Conservation (phyloP, 1,139 yeast species). For the Pichia norvegensis region DNA sequence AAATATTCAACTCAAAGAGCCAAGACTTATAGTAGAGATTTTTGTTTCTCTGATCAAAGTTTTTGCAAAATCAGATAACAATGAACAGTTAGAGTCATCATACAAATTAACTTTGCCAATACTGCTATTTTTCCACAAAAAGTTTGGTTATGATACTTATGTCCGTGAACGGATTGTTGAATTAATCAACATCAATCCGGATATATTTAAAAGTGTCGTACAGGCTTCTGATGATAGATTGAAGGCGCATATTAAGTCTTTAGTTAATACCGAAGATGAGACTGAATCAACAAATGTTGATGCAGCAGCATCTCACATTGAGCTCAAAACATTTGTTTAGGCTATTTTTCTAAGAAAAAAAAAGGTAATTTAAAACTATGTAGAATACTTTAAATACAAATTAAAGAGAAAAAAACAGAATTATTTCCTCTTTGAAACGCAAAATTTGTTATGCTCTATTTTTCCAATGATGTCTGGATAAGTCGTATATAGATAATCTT, state of each 20-base stretch:
- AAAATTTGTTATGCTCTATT: conserved; percentile 10
- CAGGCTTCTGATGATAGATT: conserved; percentile 29
- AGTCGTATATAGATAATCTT: background rate
- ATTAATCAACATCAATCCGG: conserved; percentile 43
- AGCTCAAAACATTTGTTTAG: conserved; percentile 24
- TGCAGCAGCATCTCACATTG: conserved; percentile 18
- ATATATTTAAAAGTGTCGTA: conserved; percentile 41
- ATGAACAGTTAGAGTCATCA: conserved; percentile 29
- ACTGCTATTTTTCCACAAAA: conserved; percentile 34
- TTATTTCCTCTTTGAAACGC: conserved; percentile 13
- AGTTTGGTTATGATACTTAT: conserved; percentile 32
- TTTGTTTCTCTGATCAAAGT: conserved; percentile 37
- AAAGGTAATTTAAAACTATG: background rate
- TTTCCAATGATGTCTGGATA: conserved; percentile 6
- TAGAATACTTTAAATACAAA: background rate
- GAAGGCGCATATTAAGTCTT: conserved; percentile 34
- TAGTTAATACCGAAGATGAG: conserved; percentile 23
- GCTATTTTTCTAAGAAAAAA: background rate
- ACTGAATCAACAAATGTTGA: background rate
- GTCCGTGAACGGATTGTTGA: conserved; percentile 45
- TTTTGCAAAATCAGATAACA: conserved; percentile 1
- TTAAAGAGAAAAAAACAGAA: background rate
- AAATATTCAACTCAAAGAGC: conserved; percentile 23
- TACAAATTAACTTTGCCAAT: conserved; percentile 45
- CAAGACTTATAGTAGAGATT: conserved; percentile 47